A percentile compares a stretch with the other conserved stretches of the same genome.
Evolutionary conservation across 2,329 filamentous ascomycete species (phyloP).

Genomic region (Amylocarpus encephaloides): DNA sequence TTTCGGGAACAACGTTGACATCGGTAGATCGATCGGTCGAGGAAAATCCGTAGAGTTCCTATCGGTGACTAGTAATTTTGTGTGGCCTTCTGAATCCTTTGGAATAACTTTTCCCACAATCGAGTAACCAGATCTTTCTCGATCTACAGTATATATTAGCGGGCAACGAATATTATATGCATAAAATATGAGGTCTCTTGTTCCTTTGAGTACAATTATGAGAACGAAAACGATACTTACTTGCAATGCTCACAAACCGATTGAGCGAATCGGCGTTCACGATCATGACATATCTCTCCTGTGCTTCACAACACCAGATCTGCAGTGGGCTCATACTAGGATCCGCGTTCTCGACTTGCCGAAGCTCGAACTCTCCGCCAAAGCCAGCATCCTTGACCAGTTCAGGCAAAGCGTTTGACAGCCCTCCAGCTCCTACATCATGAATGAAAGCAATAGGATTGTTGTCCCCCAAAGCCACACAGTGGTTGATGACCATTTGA

Average conservation of each 20-base stretch:
- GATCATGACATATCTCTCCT: constrained; percentile 91
- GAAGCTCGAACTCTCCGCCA: constrained; percentile 88
- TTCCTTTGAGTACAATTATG: background rate
- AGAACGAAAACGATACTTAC: constrained; percentile 31
- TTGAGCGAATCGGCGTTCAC: constrained; percentile 77
- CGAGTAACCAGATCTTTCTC: constrained; percentile 89
- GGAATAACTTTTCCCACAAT: constrained; percentile 74
- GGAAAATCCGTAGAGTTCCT: constrained; percentile 69
- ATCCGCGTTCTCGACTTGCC: constrained; percentile 87
- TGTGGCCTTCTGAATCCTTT: constrained; percentile 54
- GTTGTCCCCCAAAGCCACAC: constrained; percentile 71
- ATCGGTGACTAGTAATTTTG: constrained; percentile 75
- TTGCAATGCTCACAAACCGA: constrained; percentile 61
- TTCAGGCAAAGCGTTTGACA: constrained; percentile 77
- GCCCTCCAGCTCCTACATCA: constrained; percentile 89
- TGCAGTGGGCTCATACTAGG: constrained; percentile 89
- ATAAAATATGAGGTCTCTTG: too few relatives aligned
- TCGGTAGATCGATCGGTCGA: constrained; percentile 79
- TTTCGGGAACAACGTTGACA: constrained; percentile 83
- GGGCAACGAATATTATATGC: too few relatives aligned
- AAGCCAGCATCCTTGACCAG: constrained; percentile 87
- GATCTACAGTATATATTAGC: constrained; percentile 38
- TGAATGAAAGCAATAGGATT: constrained; percentile 97
- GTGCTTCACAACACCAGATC: constrained; percentile 97
- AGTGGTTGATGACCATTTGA: constrained; percentile 97